phyloP scores from a whole-genome alignment of 306 rosid species.

The Cucurbita moschata region DNA sequence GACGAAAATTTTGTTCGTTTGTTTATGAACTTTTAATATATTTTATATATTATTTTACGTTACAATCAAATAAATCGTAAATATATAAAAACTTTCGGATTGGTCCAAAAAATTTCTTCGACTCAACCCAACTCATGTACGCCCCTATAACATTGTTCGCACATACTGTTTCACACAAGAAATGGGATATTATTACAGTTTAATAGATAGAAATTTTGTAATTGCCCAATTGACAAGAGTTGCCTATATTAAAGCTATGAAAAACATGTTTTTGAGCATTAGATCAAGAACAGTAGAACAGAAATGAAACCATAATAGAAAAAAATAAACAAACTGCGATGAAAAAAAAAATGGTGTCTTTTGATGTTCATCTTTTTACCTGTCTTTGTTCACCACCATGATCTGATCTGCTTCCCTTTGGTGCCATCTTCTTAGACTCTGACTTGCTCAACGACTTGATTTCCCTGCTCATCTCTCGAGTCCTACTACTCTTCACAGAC shows the following conservation, averaged over 20 bases:
- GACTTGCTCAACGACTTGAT: constrained; percentile 22
- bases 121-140: too few species aligned
- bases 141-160: too few species aligned
- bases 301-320: neutral
- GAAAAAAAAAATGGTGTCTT: neutral
- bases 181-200: neutral
- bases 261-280: neutral
- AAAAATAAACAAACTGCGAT: neutral
- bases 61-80: too few species aligned
- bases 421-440: constrained; percentile 33
- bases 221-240: constrained; percentile 2
- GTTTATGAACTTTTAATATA: too few species aligned
- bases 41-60: too few species aligned
- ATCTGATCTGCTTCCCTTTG: constrained; percentile 53
- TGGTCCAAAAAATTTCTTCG: too few species aligned
- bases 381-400: constrained; percentile 38
- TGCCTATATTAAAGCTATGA: neutral
- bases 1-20: too few species aligned
- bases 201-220: neutral
- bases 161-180: neutral
- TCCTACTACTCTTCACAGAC: constrained; percentile 22
- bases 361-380: constrained; percentile 22
- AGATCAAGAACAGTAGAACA: neutral
- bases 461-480: constrained; percentile 19
- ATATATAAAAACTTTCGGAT: too few species aligned